A percentile compares a stretch with the other conserved stretches of the same genome.
Conservation (phyloP, 192 early-diverging fungal genomes). For the Coemansia sp. region DNA sequence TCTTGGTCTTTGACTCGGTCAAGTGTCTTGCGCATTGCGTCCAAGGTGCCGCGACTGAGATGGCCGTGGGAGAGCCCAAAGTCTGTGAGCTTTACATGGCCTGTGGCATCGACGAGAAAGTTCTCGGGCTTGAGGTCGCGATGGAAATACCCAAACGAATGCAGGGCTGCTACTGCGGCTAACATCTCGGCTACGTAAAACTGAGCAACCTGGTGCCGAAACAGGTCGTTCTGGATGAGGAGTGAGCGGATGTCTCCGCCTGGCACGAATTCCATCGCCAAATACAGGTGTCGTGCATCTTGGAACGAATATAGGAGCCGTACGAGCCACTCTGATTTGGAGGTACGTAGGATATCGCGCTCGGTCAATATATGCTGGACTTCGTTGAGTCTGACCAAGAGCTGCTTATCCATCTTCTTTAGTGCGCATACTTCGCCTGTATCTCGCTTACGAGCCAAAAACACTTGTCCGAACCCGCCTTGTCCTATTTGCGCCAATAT, state of each 20-base stretch:
- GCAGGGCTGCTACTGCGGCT: slow-evolving; percentile 70
- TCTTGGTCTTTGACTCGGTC: slow-evolving; percentile 60
- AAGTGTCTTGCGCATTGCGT: slow-evolving; percentile 57
- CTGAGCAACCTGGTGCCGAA: slow-evolving; percentile 73
- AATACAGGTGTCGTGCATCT: slow-evolving; percentile 66
- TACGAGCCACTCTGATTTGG: slow-evolving; percentile 79
- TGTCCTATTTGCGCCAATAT: slow-evolving; percentile 75
- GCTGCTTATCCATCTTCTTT: slow-evolving; percentile 75
- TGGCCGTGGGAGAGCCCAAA: slow-evolving; percentile 89
- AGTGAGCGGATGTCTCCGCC: slow-evolving; percentile 81
- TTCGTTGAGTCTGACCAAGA: slow-evolving; percentile 66
- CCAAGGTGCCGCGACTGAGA: slow-evolving; percentile 55
- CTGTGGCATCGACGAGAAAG: slow-evolving; percentile 57
- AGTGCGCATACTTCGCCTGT: slow-evolving; percentile 70
- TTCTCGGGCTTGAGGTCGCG: slow-evolving; percentile 57
- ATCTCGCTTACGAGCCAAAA: slow-evolving; percentile 69
- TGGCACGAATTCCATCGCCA: slow-evolving; percentile 70
- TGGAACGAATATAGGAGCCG: slow-evolving; percentile 91
- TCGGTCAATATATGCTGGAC: slow-evolving; percentile 74
- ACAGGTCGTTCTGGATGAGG: slow-evolving; percentile 68
- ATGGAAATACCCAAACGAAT: slow-evolving; percentile 54
- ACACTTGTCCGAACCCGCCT: slow-evolving; percentile 81
- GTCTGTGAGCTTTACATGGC: slow-evolving; percentile 89
- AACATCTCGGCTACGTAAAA: slow-evolving; percentile 91
- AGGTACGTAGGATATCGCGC: slow-evolving; percentile 71